A percentile compares a stretch with the other conserved stretches of the same genome.
Conservation (phyloP, 345 rosid species). For the Gossypium mustelinum region DNA sequence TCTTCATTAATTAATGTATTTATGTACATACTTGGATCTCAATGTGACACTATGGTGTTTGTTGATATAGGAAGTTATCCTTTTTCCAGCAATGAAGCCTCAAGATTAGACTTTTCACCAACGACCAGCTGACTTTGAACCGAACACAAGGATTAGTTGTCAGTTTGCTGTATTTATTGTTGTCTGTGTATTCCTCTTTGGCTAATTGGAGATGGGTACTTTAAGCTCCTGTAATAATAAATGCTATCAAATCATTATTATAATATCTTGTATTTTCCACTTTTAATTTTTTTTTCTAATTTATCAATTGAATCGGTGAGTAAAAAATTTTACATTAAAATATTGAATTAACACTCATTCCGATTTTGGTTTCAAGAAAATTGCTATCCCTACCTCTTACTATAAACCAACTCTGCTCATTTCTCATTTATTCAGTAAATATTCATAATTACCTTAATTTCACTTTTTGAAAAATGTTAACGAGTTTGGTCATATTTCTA, state of each 20-base stretch:
- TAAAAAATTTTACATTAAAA: no score
- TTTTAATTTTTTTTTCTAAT: neutral
- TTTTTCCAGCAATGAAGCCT: slow-evolving; percentile 99
- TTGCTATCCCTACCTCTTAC: no score
- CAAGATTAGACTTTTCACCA: slow-evolving; percentile 37
- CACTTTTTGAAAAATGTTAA: no score
- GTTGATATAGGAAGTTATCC: slow-evolving; percentile 71
- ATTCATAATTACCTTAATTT: no score
- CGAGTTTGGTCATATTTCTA: no score
- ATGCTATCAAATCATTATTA: neutral
- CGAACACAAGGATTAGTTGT: neutral
- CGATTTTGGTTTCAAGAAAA: no score
- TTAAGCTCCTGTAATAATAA: neutral
- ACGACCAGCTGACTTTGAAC: neutral
- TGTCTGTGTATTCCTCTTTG: neutral
- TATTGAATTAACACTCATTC: no score
- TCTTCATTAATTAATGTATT: neutral
- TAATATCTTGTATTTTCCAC: neutral
- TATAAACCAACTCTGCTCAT: no score
- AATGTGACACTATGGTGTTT: neutral
- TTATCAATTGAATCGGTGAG: neutral
- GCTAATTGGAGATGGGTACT: neutral
- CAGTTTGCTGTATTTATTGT: neutral
- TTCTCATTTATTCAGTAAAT: no score
- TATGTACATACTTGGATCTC: no score